Evolutionary conservation across 73 alveolate genomes (phyloP).

Genomic region (Paramecium bursaria): DNA sequence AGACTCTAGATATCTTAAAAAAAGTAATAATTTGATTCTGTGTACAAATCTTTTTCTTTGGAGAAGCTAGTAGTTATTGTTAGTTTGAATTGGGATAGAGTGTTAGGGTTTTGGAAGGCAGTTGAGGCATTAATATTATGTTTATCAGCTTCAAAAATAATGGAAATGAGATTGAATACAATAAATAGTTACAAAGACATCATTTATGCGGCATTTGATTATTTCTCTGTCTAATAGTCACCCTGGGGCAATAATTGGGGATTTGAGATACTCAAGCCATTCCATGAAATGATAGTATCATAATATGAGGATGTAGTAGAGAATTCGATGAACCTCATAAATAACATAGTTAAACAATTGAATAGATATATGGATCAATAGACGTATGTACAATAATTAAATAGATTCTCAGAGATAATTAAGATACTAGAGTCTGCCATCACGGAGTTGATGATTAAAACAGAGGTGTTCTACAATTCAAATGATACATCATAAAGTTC

Average conservation of each 20-base stretch:
- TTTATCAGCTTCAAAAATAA: conserved; percentile 34
- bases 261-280: not conserved
- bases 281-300: conserved; percentile 8
- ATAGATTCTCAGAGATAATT: not conserved
- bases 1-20: conserved; percentile 3
- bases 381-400: too few relatives aligned
- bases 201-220: conserved; percentile 12
- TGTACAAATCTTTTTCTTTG: conserved; percentile 47
- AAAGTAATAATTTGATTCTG: conserved; percentile 40
- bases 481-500: not conserved
- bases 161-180: conserved; percentile 57
- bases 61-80: conserved; percentile 20
- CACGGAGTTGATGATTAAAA: conserved; percentile 3
- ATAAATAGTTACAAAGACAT: conserved; percentile 26
- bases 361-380: not conserved
- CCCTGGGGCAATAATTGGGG: conserved; percentile 1
- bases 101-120: not conserved
- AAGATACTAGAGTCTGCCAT: not conserved
- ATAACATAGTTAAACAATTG: not conserved
- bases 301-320: conserved; percentile 39
- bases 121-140: conserved; percentile 51
- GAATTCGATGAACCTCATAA: conserved; percentile 3
- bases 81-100: conserved; percentile 27
- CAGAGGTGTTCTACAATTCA: not conserved
- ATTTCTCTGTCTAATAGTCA: not conserved